A percentile compares a stretch with the other conserved stretches of the same genome.
phyloP scores from a whole-genome alignment of 441 rosid genomes.

The Adansonia madagascariensis region DNA sequence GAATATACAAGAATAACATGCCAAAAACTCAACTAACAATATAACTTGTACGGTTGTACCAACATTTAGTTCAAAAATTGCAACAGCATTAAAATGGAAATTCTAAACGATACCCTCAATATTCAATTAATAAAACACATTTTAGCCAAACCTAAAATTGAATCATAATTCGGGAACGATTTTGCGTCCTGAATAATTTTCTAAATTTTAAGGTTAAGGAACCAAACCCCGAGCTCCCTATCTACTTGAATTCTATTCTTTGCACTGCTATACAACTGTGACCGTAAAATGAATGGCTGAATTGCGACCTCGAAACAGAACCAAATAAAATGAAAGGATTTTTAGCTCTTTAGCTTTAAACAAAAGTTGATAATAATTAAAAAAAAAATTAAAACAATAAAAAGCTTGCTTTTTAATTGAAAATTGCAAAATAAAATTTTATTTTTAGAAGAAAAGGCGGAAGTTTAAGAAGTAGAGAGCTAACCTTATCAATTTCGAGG shows the following conservation, averaged over 20 bases:
- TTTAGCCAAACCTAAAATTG: background rate
- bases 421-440: background rate
- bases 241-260: constrained; percentile 84
- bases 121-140: background rate
- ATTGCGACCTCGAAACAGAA: constrained; percentile 52
- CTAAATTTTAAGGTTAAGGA: constrained; percentile 14
- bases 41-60: background rate
- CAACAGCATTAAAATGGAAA: background rate
- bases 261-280: constrained; percentile 84
- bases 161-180: background rate
- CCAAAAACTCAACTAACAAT: background rate
- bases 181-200: background rate
- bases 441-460: background rate
- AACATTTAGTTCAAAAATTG: background rate
- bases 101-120: background rate
- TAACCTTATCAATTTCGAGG: constrained; percentile 73
- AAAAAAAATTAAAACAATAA: background rate
- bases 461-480: constrained; percentile 3
- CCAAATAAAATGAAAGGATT: constrained; percentile 2
- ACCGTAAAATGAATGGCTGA: constrained; percentile 75
- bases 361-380: background rate
- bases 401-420: background rate
- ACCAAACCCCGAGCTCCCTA: constrained; percentile 72
- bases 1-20: background rate
- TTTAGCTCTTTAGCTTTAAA: background rate